These are phyloP conservation scores for Chrysanthemum seticuspe DNA, from an alignment of 129 eudicot genomes.

Conservation along the genomic window DNA sequence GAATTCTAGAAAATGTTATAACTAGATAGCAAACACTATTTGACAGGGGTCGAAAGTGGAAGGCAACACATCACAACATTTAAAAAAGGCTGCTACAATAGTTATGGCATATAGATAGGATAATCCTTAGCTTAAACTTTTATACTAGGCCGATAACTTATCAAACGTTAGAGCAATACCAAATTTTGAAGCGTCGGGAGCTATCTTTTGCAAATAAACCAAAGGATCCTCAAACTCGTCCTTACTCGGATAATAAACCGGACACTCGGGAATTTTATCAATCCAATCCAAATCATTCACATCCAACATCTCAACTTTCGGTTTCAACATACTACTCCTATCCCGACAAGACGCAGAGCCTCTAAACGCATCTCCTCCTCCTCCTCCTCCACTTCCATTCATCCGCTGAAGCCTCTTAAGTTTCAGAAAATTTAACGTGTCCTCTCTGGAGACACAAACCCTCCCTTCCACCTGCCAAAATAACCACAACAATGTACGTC, in stretches of 20 bases:
- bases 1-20: background rate
- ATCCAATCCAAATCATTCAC: slow-evolving; percentile 57
- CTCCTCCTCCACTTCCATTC: slow-evolving; percentile 47
- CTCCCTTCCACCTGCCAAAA: slow-evolving; percentile 86
- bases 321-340: slow-evolving; percentile 47
- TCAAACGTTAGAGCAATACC: slow-evolving; percentile 1
- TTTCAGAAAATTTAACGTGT: slow-evolving; percentile 71
- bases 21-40: slow-evolving; percentile 3
- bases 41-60: slow-evolving; percentile 1
- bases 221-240: slow-evolving; percentile 93
- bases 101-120: slow-evolving; percentile 2
- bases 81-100: background rate
- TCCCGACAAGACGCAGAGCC: slow-evolving; percentile 63
- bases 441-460: slow-evolving; percentile 81
- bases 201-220: slow-evolving; percentile 81
- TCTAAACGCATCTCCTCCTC: slow-evolving; percentile 76
- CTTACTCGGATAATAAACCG: slow-evolving; percentile 71
- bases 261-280: slow-evolving; percentile 79
- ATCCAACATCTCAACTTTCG: slow-evolving; percentile 60
- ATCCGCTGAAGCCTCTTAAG: slow-evolving; percentile 76
- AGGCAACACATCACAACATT: background rate
- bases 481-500: slow-evolving; percentile 17
- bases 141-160: too few species aligned
- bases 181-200: slow-evolving; percentile 93
- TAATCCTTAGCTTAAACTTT: background rate